These are phyloP conservation scores for Kwoniella europaea DNA, from an alignment of 768 basidiomycete species.

Conservation along the genomic window DNA sequence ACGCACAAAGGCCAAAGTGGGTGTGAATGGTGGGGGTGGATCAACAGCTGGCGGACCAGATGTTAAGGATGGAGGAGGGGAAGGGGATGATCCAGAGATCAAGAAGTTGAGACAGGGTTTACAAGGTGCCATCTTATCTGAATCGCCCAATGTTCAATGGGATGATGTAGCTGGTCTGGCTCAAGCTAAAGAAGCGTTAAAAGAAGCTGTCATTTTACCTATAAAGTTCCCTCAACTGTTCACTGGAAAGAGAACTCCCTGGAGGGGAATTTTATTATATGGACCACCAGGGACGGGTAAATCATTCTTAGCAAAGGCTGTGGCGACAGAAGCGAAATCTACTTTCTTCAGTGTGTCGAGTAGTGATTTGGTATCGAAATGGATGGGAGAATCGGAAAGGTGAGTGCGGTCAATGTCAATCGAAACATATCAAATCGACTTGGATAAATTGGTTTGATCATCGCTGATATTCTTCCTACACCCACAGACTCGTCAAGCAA, in stretches of 20 bases:
- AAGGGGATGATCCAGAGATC: slow-evolving; percentile 84
- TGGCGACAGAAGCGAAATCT: slow-evolving; percentile 98
- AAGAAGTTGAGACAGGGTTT: slow-evolving; percentile 96
- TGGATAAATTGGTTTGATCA: too few species aligned
- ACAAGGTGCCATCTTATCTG: slow-evolving; percentile 81
- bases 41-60: slow-evolving; percentile 58
- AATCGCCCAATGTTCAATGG: slow-evolving; percentile 96
- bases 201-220: slow-evolving; percentile 98
- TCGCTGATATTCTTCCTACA: too few species aligned
- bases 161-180: slow-evolving; percentile 98
- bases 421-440: too few species aligned
- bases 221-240: slow-evolving; percentile 99
- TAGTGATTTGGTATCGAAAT: slow-evolving; percentile 94
- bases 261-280: slow-evolving; percentile 93
- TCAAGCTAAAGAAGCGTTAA: slow-evolving; percentile 90
- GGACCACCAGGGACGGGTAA: slow-evolving; percentile 99
- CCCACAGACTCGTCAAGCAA: slow-evolving; percentile 95
- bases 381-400: slow-evolving; percentile 99
- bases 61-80: slow-evolving; percentile 61
- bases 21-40: slow-evolving; percentile 61
- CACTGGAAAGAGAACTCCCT: slow-evolving; percentile 96
- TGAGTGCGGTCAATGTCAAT: slow-evolving; percentile 56
- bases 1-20: slow-evolving; percentile 63
- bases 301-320: slow-evolving; percentile 94
- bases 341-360: slow-evolving; percentile 98